These are phyloP conservation scores for Hanseniaspora singularis DNA, from an alignment of 805 yeast genomes.

Conservation along the genomic window DNA sequence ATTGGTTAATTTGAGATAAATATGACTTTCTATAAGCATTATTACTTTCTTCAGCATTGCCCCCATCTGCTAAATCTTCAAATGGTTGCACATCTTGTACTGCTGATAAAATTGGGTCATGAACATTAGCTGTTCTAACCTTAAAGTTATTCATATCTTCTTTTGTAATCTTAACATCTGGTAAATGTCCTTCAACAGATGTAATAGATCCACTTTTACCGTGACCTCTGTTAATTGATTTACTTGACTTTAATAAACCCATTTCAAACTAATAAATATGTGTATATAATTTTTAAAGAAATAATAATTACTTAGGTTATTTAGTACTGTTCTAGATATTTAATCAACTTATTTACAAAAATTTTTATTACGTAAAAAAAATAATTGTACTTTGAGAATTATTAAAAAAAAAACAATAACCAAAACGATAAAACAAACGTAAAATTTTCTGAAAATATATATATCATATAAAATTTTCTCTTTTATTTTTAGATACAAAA, in stretches of 20 bases:
- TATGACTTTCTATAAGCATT: conserved; percentile 28
- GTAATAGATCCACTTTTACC: conserved; percentile 21
- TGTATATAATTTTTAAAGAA: too few species aligned
- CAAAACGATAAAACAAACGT: too few species aligned
- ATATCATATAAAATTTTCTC: too few species aligned
- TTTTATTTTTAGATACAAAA: too few species aligned
- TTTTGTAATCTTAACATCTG: conserved; percentile 35
- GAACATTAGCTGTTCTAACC: conserved; percentile 55
- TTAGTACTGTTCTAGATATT: too few species aligned
- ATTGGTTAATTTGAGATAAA: conserved; percentile 19
- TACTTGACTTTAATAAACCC: conserved; percentile 37
- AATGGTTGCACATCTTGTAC: conserved; percentile 94
- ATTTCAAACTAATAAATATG: too few species aligned
- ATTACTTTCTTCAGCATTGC: conserved; percentile 28
- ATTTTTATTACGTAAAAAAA: too few species aligned
- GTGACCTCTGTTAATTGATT: conserved; percentile 25
- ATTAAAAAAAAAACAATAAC: too few species aligned
- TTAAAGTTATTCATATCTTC: conserved; percentile 46
- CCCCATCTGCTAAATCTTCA: conserved; percentile 42
- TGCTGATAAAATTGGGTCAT: conserved; percentile 86
- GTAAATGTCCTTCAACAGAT: conserved; percentile 22
- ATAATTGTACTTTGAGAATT: too few species aligned
- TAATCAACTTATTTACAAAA: too few species aligned
- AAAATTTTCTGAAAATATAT: too few species aligned
- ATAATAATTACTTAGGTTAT: too few species aligned